These are phyloP conservation scores for Rhodotorula taiwanensis DNA, from an alignment of 768 basidiomycete genomes.

Conservation along the genomic window DNA sequence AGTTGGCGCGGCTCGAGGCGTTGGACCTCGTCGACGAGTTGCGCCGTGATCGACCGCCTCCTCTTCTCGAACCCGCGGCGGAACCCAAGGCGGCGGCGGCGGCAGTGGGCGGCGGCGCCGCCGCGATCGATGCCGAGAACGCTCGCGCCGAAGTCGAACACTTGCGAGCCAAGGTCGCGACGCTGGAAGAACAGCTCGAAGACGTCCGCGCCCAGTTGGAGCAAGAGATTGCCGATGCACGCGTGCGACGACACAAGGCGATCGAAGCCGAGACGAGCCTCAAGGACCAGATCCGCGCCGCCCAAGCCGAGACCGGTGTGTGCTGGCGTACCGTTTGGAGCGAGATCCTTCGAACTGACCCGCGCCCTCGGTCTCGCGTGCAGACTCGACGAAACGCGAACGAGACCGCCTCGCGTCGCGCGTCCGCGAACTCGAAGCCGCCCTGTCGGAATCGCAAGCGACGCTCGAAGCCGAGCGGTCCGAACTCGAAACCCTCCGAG, in stretches of 20 bases:
- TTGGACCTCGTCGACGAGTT: slow-evolving; percentile 59
- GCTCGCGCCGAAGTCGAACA: slow-evolving; percentile 84
- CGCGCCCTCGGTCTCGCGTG: not conserved
- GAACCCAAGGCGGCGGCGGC: not conserved
- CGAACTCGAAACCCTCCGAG: slow-evolving; percentile 72
- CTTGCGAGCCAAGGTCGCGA: slow-evolving; percentile 65
- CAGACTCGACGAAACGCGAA: slow-evolving; percentile 53
- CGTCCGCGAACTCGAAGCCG: slow-evolving; percentile 80
- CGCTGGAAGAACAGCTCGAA: slow-evolving; percentile 77
- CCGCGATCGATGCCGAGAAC: slow-evolving; percentile 91
- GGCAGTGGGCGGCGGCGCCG: slow-evolving; percentile 46
- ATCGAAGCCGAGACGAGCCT: slow-evolving; percentile 52
- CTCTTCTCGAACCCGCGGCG: too few species aligned
- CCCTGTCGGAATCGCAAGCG: slow-evolving; percentile 73
- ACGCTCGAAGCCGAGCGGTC: slow-evolving; percentile 83
- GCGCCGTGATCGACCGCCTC: slow-evolving; percentile 52
- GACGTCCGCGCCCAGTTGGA: slow-evolving; percentile 61
- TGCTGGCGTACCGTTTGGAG: not conserved
- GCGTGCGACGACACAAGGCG: slow-evolving; percentile 36
- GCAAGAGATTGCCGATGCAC: slow-evolving; percentile 51
- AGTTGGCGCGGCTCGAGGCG: slow-evolving; percentile 67
- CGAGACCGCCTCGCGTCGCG: slow-evolving; percentile 54
- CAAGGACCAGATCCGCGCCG: slow-evolving; percentile 61
- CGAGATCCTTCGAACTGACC: not conserved
- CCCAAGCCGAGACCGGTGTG: slow-evolving; percentile 62